Conservation (phyloP, 1,284 basidiomycete species). For the Takashimella tepidaria region DNA sequence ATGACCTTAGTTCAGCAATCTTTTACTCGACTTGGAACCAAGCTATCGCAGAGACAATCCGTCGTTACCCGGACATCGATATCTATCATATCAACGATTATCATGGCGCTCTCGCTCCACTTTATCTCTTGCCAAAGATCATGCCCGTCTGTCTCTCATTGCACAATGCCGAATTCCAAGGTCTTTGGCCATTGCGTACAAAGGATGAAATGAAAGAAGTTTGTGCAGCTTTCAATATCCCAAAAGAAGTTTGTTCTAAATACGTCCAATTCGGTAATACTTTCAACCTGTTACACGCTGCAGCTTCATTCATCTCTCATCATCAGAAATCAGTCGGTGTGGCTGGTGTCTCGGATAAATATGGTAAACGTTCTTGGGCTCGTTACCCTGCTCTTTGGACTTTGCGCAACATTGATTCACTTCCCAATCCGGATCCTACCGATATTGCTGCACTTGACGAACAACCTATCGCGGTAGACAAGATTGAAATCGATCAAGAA, state of each 20-base stretch:
- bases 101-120: slow-evolving; percentile 80
- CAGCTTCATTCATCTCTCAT: slow-evolving; percentile 80
- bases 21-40: slow-evolving; percentile 98
- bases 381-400: slow-evolving; percentile 92
- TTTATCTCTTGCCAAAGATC: slow-evolving; percentile 84
- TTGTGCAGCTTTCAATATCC: slow-evolving; percentile 91
- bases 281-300: slow-evolving; percentile 87
- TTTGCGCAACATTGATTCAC: slow-evolving; percentile 84
- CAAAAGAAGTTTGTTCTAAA: slow-evolving; percentile 87
- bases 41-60: slow-evolving; percentile 81
- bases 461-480: slow-evolving; percentile 62
- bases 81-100: slow-evolving; percentile 68
- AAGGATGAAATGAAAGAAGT: slow-evolving; percentile 98
- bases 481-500: slow-evolving; percentile 70
- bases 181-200: slow-evolving; percentile 86
- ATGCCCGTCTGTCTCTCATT: slow-evolving; percentile 84
- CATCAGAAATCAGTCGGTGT: slow-evolving; percentile 90
- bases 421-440: slow-evolving; percentile 83
- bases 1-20: slow-evolving; percentile 87
- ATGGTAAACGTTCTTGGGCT: slow-evolving; percentile 91
- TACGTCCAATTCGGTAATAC: slow-evolving; percentile 96
- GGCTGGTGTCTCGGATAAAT: slow-evolving; percentile 88
- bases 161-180: slow-evolving; percentile 94
- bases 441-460: slow-evolving; percentile 88
- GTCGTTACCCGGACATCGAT: slow-evolving; percentile 75